phyloP scores from a whole-genome alignment of 805 yeast species.

The Myxozyma kluyveri region DNA sequence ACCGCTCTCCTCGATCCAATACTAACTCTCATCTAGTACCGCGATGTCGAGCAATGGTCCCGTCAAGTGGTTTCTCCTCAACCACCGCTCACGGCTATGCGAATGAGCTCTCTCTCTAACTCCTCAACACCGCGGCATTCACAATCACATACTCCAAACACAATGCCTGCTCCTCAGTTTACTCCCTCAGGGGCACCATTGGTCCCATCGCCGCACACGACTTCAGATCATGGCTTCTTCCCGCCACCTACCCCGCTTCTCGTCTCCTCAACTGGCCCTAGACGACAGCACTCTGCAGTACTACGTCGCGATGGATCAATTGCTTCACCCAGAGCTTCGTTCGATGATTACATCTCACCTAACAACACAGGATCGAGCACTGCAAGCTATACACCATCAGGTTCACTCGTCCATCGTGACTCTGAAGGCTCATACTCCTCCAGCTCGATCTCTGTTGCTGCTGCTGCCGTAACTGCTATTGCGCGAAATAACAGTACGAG shows the following conservation, averaged over 20 bases:
- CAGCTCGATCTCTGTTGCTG: conserved; percentile 8
- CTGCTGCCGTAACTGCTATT: conserved; percentile 16
- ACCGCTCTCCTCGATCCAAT: background rate
- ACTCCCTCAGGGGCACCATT: background rate
- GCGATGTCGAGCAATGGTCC: conserved; percentile 27
- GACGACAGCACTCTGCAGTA: too few relatives aligned
- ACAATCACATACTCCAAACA: conserved; percentile 5
- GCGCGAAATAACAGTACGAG: background rate
- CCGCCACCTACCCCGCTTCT: background rate
- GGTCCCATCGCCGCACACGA: background rate
- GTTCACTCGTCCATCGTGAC: too few relatives aligned
- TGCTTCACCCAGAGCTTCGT: background rate
- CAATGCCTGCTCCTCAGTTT: background rate
- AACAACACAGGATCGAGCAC: too few relatives aligned
- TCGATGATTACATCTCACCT: background rate
- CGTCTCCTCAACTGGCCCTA: too few relatives aligned
- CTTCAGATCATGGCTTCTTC: background rate
- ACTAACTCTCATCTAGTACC: conserved; percentile 7
- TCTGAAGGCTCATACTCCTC: background rate
- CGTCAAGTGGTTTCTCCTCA: conserved; percentile 20
- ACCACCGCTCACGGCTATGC: conserved; percentile 9
- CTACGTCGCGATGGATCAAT: background rate
- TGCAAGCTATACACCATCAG: too few relatives aligned
- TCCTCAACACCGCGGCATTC: conserved; percentile 3
- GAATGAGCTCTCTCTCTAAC: too few relatives aligned